Percentiles rank a stretch among this genome's conserved stretches.
Evolutionary conservation across 2,329 filamentous ascomycete genomes (phyloP).

Genomic region (Stemphylium vesicarium): DNA sequence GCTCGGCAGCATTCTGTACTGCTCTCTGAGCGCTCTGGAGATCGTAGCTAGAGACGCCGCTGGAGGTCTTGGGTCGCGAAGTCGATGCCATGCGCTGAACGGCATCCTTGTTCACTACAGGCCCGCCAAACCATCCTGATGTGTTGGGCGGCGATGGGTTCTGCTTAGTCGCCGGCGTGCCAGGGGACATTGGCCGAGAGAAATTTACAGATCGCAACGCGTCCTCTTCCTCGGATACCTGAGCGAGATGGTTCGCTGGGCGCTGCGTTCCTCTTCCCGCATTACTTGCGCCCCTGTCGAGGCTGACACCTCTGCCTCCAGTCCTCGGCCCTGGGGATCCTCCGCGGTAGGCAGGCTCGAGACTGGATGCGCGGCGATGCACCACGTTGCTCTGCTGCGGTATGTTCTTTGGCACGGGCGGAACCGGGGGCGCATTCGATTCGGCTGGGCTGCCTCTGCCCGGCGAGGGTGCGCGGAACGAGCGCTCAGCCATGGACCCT

Average conservation of each 20-base stretch:
- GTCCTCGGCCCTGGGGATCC: conserved; percentile 51
- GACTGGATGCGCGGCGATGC: conserved; percentile 54
- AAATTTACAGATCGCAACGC: conserved; percentile 59
- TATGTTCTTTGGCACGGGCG: conserved; percentile 67
- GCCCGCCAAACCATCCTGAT: conserved; percentile 50
- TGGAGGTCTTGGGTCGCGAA: conserved; percentile 37
- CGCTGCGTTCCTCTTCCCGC: conserved; percentile 35
- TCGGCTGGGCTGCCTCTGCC: conserved; percentile 37
- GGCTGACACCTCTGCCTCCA: conserved; percentile 48
- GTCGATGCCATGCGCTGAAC: conserved; percentile 37
- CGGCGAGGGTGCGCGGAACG: conserved; percentile 77
- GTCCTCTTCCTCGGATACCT: conserved; percentile 54
- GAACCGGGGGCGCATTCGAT: conserved; percentile 73
- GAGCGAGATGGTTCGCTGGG: conserved; percentile 45
- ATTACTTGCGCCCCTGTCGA: conserved; percentile 46
- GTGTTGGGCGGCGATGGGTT: conserved; percentile 21
- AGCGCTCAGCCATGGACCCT: conserved; percentile 86
- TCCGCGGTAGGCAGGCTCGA: conserved; percentile 58
- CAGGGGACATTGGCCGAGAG: conserved; percentile 59
- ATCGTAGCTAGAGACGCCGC: conserved; percentile 26
- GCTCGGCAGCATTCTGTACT: conserved; percentile 45
- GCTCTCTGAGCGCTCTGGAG: conserved; percentile 37
- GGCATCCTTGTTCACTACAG: conserved; percentile 42
- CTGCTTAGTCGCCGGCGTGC: conserved; percentile 18
- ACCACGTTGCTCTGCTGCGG: conserved; percentile 32